phyloP scores from a whole-genome alignment of 83 land plant species.

The Diphasiastrum complanatum region DNA sequence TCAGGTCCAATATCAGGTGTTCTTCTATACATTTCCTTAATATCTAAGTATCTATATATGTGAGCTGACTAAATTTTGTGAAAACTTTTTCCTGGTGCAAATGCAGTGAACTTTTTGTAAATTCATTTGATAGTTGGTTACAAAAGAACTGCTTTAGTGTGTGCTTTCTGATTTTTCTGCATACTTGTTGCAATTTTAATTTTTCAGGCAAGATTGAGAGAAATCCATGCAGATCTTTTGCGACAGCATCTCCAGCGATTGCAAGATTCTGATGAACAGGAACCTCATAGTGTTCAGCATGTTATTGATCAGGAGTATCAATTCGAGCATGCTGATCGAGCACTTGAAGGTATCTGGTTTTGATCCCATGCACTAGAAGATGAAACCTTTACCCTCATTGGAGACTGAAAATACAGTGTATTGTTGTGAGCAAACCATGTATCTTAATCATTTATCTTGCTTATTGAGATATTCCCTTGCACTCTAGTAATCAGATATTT shows the following conservation, averaged over 20 bases:
- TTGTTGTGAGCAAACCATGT: too few relatives aligned
- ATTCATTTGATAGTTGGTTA: too few relatives aligned
- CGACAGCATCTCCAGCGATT: slow-evolving; percentile 65
- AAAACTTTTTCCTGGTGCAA: too few relatives aligned
- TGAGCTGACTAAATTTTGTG: too few relatives aligned
- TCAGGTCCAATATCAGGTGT: too few relatives aligned
- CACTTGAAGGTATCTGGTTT: slow-evolving; percentile 27
- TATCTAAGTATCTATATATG: too few relatives aligned
- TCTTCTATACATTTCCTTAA: too few relatives aligned
- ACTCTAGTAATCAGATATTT: too few relatives aligned
- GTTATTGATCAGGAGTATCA: slow-evolving; percentile 23
- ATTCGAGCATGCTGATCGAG: slow-evolving; percentile 13
- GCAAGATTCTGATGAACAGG: slow-evolving; percentile 42
- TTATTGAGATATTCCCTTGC: not conserved
- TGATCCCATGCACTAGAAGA: too few relatives aligned
- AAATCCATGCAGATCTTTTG: slow-evolving; percentile 79
- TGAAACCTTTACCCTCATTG: too few relatives aligned
- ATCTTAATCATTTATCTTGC: not conserved
- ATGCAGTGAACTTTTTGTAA: too few relatives aligned
- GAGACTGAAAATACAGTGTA: too few relatives aligned
- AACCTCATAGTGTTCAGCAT: slow-evolving; percentile 17
- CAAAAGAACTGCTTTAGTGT: not conserved
- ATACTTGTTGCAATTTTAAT: not conserved
- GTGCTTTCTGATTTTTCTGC: not conserved
- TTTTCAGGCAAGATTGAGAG: slow-evolving; percentile 67